phyloP scores from a whole-genome alignment of 1,284 basidiomycete genomes.

The Fomes fomentarius region DNA sequence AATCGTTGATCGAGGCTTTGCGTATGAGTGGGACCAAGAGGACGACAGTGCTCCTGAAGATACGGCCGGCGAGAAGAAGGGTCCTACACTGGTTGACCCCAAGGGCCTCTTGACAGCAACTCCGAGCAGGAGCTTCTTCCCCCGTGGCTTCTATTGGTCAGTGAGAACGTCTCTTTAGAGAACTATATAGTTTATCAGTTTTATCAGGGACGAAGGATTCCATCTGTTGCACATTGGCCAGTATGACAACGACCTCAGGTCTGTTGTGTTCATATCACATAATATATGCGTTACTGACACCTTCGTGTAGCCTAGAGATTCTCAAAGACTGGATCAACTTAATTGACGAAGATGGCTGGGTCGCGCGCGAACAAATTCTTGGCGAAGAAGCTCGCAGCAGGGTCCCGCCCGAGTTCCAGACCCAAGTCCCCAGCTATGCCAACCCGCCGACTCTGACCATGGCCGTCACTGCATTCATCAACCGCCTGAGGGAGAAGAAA shows the following conservation, averaged over 20 bases:
- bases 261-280: constrained; percentile 7
- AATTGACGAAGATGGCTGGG: constrained; percentile 94
- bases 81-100: constrained; percentile 73
- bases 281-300: not conserved
- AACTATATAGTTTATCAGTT: constrained; percentile 3
- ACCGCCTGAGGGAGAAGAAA: constrained; percentile 59
- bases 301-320: constrained; percentile 70
- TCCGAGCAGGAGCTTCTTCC: constrained; percentile 94
- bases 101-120: constrained; percentile 87
- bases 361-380: constrained; percentile 92
- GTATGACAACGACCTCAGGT: constrained; percentile 93
- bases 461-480: constrained; percentile 88
- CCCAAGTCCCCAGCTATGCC: constrained; percentile 90
- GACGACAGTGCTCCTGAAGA: constrained; percentile 52
- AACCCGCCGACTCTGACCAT: constrained; percentile 94
- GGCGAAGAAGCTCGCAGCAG: constrained; percentile 95
- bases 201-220: constrained; percentile 90
- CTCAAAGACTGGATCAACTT: constrained; percentile 88
- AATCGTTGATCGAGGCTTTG: constrained; percentile 83
- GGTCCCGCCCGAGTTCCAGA: constrained; percentile 86
- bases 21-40: constrained; percentile 89
- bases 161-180: constrained; percentile 16
- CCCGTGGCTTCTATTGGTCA: constrained; percentile 94
- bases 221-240: constrained; percentile 88
- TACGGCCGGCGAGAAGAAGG: constrained; percentile 48